Base-by-base conservation (phyloP, 495 filamentous ascomycete species). In the Pseudotulostoma volvatum region DNA sequence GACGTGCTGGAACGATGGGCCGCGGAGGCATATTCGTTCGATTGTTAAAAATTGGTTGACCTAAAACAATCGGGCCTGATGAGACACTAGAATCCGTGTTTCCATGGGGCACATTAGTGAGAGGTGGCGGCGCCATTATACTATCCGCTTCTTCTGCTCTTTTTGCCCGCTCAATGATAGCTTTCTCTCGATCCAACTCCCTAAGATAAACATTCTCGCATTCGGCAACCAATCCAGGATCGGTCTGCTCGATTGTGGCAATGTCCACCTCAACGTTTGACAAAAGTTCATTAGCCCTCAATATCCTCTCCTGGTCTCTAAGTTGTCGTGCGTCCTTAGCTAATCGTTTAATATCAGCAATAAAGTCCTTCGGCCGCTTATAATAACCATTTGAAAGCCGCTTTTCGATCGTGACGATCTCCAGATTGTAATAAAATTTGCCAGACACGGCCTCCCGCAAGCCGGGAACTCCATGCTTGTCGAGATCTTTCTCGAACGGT, bases 321-420 rank as follows among this genome's bases (percentile, higher is more conserved):
- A 74, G 55, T 13, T 73, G 70, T 46, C 73, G 77, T 1, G 86
- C 78, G 61, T 97, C 90, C 51, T 84, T 84, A 15, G 76, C 77
- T 3, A 97, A 57, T 32, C 75, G 71, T 48, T 81, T 77, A 46
- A 95, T 76, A 52, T 97, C 90, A 20, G 74, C 73, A 38, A 90
- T 57, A 48, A 93, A 97, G 49, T 95, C 86, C 41, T 73, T 75
- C 0, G 86, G 79, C 11, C 84, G 70, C 51, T 83, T 84, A 59
- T 97, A 97, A 55, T 80, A 96, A 14, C 92, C 90, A 57, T 96
- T 94, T 3, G 84, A 84, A 17, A 96, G 67, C 21, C 90, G 78
- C 50, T 90, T 84, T 62, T 97, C 90, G 39, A 97, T 93, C 4
- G 81, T 90, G 3, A 75, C 78, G n/a, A 82, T 78, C 46, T 96